Base-by-base conservation (phyloP, 768 basidiomycete genomes). In the Psilocybe subaeruginosa region DNA sequence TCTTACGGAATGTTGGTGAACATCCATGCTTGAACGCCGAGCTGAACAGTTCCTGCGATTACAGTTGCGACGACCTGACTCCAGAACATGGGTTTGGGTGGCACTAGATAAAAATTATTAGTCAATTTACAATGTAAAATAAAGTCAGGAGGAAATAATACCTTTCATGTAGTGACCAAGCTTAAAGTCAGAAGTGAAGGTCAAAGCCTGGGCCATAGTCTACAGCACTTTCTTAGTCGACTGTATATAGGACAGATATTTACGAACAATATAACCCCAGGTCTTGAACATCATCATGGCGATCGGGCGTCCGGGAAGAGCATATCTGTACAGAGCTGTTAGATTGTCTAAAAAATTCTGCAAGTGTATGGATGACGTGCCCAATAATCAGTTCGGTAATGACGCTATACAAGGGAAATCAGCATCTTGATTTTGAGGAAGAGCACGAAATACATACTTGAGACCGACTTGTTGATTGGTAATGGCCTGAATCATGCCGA, bases 361-460 rank as follows among this genome's bases (percentile, higher is more conserved):
- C 8, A 37, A 12, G 23, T 47, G 14, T 78, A n/a, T 81, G 82
- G 66, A 90, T 45, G 16, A 1, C 41, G 4, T 58, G 92, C 51
- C 92, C 92, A 39, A 91, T 85, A 62, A 93, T 85, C 35, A 92
- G 77, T 72, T 93, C 91, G 4, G 91, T 87, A 66, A 93, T 85
- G 35, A 93, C 91, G 68, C 81, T 84, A 54, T 31, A 19, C 14
- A 45, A 27, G 17, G 17, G n/a, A 2, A 64, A 41, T 50, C 45
- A 58, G 43, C 23, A 31, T 37, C 16, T 37, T 31, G 11, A 5
- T n/a, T 41, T 23, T 2, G 60, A 68, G 27, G 52, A 23, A 16
- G 39, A 11, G 8, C 30, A 29, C 56, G 11, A 4, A 56, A 6
- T 30, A 54, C 66, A 51, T 62, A 80, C 84, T 82, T 84, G 54